Evolutionary conservation across 2,329 filamentous ascomycete genomes (phyloP).

Genomic region (Cercospora beticola): DNA sequence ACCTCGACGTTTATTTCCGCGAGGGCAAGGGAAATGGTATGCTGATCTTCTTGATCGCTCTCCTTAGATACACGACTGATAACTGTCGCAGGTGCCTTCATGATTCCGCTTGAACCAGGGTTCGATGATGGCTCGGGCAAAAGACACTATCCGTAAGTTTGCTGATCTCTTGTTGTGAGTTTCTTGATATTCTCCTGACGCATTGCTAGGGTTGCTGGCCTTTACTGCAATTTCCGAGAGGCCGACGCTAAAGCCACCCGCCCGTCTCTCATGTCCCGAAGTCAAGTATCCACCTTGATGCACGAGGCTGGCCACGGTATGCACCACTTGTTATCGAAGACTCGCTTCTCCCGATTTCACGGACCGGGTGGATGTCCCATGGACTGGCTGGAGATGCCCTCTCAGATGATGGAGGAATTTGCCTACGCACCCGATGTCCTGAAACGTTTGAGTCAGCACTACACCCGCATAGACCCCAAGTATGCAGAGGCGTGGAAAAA

Average conservation of each 20-base stretch:
- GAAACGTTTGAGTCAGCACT: conserved; percentile 19
- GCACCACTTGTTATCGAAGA: conserved; percentile 12
- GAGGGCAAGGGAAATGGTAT: background rate
- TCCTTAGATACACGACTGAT: background rate
- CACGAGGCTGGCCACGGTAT: conserved; percentile 23
- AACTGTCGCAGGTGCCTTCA: background rate
- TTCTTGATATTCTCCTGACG: background rate
- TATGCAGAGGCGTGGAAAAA: conserved; percentile 7
- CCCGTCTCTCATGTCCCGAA: conserved; percentile 10
- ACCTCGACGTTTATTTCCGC: conserved; percentile 18
- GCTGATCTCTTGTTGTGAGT: too few relatives aligned
- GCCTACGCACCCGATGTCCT: conserved; percentile 6
- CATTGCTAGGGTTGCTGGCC: background rate
- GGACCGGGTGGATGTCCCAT: conserved; percentile 5
- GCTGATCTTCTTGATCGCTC: background rate
- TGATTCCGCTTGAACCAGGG: conserved; percentile 3
- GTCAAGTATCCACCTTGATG: conserved; percentile 6
- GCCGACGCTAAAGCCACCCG: background rate
- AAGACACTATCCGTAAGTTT: conserved; percentile 13
- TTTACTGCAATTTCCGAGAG: conserved; percentile 12
- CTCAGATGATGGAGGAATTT: conserved; percentile 20
- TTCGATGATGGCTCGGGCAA: conserved; percentile 7
- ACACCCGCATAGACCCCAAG: conserved; percentile 4
- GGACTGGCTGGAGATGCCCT: conserved; percentile 14
- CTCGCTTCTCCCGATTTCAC: conserved; percentile 2